phyloP scores from a whole-genome alignment of 257 asterid genomes.

The Solanum etuberosum region DNA sequence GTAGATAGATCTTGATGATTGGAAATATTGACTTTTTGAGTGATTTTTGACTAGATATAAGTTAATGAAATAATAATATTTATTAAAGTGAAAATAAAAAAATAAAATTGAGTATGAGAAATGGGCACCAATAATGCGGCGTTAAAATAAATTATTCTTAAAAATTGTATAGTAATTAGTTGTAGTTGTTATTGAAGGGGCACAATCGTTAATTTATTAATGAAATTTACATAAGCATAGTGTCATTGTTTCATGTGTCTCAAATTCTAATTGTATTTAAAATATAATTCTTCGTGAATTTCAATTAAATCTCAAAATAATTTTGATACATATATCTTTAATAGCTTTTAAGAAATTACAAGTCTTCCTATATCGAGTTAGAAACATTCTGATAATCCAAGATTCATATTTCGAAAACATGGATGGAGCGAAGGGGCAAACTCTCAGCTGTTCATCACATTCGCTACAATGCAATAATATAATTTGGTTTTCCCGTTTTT shows the following conservation, averaged over 20 bases:
- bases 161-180: background rate
- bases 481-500: background rate
- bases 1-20: conserved; percentile 47
- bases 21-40: conserved; percentile 37
- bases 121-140: background rate
- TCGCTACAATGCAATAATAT: background rate
- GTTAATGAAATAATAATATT: background rate
- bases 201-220: background rate
- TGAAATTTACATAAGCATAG: background rate
- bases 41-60: background rate
- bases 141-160: background rate
- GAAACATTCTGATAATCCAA: background rate
- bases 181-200: background rate
- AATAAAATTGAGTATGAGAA: background rate
- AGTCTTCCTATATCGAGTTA: background rate
- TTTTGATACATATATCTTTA: background rate
- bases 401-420: background rate
- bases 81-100: background rate
- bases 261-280: background rate
- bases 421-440: fast-evolving
- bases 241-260: background rate
- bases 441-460: background rate
- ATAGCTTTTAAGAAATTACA: background rate
- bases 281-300: background rate
- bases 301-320: background rate